A percentile compares a stretch with the other conserved stretches of the same genome.
Evolutionary conservation across 2,329 filamentous ascomycete genomes (phyloP).

Genomic region (Pyrenophora teres): DNA sequence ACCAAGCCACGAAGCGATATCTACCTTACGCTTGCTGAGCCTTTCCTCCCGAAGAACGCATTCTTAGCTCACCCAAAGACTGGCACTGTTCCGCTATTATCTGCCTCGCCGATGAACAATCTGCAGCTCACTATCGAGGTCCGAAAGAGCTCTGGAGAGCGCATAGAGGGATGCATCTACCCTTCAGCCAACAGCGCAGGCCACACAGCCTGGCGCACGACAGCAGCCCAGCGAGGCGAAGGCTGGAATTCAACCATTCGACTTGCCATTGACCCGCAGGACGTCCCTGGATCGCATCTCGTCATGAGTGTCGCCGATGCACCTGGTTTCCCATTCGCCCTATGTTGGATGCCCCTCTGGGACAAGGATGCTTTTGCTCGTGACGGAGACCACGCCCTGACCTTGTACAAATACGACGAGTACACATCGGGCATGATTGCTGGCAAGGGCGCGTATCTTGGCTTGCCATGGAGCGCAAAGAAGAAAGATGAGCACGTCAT

Average conservation of each 20-base stretch:
- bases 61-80: constrained; percentile 72
- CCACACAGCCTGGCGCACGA: constrained; percentile 86
- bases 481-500: constrained; percentile 75
- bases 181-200: constrained; percentile 79
- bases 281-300: constrained; percentile 82
- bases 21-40: constrained; percentile 83
- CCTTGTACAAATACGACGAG: constrained; percentile 92
- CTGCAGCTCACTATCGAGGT: constrained; percentile 90
- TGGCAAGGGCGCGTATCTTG: constrained; percentile 85
- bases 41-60: constrained; percentile 71
- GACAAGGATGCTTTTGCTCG: constrained; percentile 85
- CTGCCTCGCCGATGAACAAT: constrained; percentile 69
- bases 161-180: constrained; percentile 86
- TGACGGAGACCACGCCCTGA: constrained; percentile 79
- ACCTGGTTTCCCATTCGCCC: constrained; percentile 84
- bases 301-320: constrained; percentile 89
- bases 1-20: constrained; percentile 90
- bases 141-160: constrained; percentile 74
- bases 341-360: constrained; percentile 94
- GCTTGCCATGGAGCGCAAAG: constrained; percentile 78
- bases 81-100: constrained; percentile 75
- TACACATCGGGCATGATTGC: constrained; percentile 74
- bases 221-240: constrained; percentile 76
- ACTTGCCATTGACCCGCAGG: constrained; percentile 74
- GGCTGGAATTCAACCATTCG: constrained; percentile 88